phyloP scores from a whole-genome alignment of 2,329 filamentous ascomycete species.

The Metarhizium guizhouense region DNA sequence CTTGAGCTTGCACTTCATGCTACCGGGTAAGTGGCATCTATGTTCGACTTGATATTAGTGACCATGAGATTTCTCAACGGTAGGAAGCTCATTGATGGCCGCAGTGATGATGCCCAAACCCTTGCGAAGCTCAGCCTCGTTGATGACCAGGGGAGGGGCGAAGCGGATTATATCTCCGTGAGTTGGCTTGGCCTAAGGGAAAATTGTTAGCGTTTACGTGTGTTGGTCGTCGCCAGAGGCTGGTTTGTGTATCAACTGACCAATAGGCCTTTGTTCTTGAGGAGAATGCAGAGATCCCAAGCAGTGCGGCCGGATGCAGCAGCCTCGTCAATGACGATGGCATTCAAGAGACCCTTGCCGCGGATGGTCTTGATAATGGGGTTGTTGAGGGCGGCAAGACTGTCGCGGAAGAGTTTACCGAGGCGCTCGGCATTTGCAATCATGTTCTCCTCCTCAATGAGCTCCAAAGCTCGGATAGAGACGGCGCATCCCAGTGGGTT shows the following conservation, averaged over 20 bases:
- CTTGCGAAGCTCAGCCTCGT: constrained; percentile 72
- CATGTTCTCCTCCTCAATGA: constrained; percentile 86
- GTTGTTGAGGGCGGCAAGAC: constrained; percentile 64
- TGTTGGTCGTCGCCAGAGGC: too few relatives aligned
- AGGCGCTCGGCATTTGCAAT: constrained; percentile 73
- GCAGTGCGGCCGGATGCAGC: constrained; percentile 79
- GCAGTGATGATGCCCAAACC: constrained; percentile 74
- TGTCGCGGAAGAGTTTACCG: constrained; percentile 74
- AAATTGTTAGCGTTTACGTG: not conserved
- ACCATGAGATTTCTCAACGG: constrained; percentile 26
- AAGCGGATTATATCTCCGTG: constrained; percentile 98
- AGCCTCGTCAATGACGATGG: constrained; percentile 88
- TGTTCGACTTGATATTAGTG: constrained; percentile 19
- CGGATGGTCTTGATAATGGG: constrained; percentile 76
- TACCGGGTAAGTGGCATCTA: not conserved
- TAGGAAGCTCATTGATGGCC: constrained; percentile 73
- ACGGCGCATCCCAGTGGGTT: constrained; percentile 94
- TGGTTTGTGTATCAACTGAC: constrained; percentile 40
- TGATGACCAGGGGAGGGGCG: constrained; percentile 92
- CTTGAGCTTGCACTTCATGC: constrained; percentile 14
- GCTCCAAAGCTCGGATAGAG: constrained; percentile 87
- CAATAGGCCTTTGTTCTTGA: constrained; percentile 91
- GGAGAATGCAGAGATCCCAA: constrained; percentile 92
- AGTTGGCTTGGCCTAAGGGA: constrained; percentile 80
- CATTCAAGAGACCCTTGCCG: constrained; percentile 91